Conservation (phyloP, 1,139 yeast species). For the Sugiyamaella novakii region DNA sequence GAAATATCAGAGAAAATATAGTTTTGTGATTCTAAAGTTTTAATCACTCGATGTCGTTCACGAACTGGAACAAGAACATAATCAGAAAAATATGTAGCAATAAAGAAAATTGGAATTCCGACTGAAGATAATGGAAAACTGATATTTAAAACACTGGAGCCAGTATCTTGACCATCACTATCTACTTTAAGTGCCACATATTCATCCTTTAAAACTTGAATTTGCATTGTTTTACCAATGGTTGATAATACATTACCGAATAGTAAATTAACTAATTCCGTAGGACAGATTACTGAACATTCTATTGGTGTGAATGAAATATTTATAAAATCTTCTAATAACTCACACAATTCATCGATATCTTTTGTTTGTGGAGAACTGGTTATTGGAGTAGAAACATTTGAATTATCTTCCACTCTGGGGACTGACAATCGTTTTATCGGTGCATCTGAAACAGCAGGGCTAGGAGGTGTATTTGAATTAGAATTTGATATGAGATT, state of each 20-base stretch:
- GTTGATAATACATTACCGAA: slow-evolving; percentile 46
- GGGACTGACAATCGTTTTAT: slow-evolving; percentile 13
- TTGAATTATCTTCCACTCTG: slow-evolving; percentile 21
- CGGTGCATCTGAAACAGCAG: slow-evolving; percentile 14
- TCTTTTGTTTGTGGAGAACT: slow-evolving; percentile 19
- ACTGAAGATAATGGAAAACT: slow-evolving; percentile 63
- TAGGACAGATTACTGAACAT: slow-evolving; percentile 57
- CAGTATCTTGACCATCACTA: slow-evolving; percentile 60
- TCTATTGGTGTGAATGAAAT: slow-evolving; percentile 60
- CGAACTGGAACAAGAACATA: slow-evolving; percentile 61
- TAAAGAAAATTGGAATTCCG: slow-evolving; percentile 60
- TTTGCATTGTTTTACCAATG: slow-evolving; percentile 29
- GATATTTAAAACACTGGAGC: slow-evolving; percentile 57
- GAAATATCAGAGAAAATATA: slow-evolving; percentile 50
- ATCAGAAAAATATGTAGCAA: slow-evolving; percentile 67
- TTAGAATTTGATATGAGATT: not conserved
- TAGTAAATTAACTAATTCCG: slow-evolving; percentile 43
- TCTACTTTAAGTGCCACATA: slow-evolving; percentile 62
- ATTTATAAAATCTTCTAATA: slow-evolving; percentile 49
- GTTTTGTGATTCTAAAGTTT: slow-evolving; percentile 48
- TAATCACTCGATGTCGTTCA: slow-evolving; percentile 50
- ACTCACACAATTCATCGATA: slow-evolving; percentile 27
- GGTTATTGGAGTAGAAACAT: slow-evolving; percentile 23
- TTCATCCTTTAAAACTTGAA: slow-evolving; percentile 50
- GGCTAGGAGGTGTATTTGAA: slow-evolving; percentile 6